A percentile compares a stretch with the other conserved stretches of the same genome.
Evolutionary conservation across 2,329 filamentous ascomycete genomes (phyloP).

Genomic region (Exserohilum turcica): DNA sequence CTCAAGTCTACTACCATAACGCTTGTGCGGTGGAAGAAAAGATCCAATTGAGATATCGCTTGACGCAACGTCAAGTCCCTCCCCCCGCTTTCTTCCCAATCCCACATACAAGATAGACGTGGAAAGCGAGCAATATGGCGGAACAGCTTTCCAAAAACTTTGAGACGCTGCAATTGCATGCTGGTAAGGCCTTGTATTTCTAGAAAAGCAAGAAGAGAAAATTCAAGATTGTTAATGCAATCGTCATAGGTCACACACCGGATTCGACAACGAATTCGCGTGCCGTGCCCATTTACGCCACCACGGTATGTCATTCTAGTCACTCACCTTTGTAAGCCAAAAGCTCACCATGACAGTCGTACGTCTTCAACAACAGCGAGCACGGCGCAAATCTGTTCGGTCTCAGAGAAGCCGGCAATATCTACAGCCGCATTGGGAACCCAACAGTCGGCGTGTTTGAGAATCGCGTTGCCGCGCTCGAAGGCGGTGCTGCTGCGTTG

Average conservation of each 20-base stretch:
- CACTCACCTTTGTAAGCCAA: neutral
- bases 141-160: conserved; percentile 53
- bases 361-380: conserved; percentile 91
- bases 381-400: conserved; percentile 94
- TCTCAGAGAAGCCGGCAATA: conserved; percentile 96
- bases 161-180: conserved; percentile 59
- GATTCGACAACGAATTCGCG: conserved; percentile 83
- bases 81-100: neutral
- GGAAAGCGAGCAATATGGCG: conserved; percentile 32
- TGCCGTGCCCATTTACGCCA: conserved; percentile 94
- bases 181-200: conserved; percentile 48
- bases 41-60: too few relatives aligned
- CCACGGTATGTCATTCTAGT: conserved; percentile 61
- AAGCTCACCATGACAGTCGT: conserved; percentile 65
- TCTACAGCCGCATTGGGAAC: conserved; percentile 84
- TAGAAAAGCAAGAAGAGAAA: neutral
- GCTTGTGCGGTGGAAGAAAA: too few relatives aligned
- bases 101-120: too few relatives aligned
- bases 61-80: too few relatives aligned
- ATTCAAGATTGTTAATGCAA: conserved; percentile 7
- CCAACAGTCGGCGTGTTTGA: conserved; percentile 96
- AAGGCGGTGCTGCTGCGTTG: conserved; percentile 86
- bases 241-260: conserved; percentile 68
- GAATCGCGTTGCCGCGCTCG: conserved; percentile 92
- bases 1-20: too few relatives aligned